These are phyloP conservation scores for Geranium incanum DNA, from an alignment of 441 rosid genomes.

Conservation along the genomic window DNA sequence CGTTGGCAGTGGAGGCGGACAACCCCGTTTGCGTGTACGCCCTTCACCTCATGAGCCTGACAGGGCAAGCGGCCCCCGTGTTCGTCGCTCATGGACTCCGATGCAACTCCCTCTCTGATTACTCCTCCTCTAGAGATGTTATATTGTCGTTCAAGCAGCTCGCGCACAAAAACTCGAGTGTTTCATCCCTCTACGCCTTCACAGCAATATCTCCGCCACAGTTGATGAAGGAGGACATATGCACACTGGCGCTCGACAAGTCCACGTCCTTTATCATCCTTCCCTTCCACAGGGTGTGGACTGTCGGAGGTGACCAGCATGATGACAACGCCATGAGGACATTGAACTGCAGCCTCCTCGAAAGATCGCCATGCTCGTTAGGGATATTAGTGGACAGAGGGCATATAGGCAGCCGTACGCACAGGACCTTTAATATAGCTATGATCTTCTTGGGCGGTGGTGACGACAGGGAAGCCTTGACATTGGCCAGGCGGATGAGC, in stretches of 20 bases:
- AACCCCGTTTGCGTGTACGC: conserved; percentile 28
- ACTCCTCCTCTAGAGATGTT: conserved; percentile 29
- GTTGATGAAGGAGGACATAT: conserved; percentile 40
- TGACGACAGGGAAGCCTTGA: not conserved
- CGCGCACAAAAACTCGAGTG: conserved; percentile 20
- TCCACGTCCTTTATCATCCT: conserved; percentile 33
- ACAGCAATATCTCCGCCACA: conserved; percentile 34
- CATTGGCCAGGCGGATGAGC: not conserved
- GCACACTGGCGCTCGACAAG: conserved; percentile 40
- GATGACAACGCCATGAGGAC: conserved; percentile 26
- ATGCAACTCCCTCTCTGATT: conserved; percentile 8
- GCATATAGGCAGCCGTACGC: conserved; percentile 15
- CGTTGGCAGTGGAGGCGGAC: conserved; percentile 25
- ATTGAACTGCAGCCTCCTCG: conserved; percentile 33
- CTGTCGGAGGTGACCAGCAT: conserved; percentile 27
- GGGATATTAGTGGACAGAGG: conserved; percentile 45
- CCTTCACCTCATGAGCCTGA: conserved; percentile 40
- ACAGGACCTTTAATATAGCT: conserved; percentile 16
- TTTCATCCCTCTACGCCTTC: conserved; percentile 25
- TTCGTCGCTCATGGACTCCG: conserved; percentile 39
- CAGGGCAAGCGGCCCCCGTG: conserved; percentile 32
- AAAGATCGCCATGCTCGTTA: conserved; percentile 52
- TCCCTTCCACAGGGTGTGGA: conserved; percentile 48
- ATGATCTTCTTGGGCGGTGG: conserved; percentile 37
- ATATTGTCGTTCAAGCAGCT: conserved; percentile 35